These are phyloP conservation scores for Neofusicoccum ribis DNA, from an alignment of 2,329 filamentous ascomycete genomes.

Conservation along the genomic window DNA sequence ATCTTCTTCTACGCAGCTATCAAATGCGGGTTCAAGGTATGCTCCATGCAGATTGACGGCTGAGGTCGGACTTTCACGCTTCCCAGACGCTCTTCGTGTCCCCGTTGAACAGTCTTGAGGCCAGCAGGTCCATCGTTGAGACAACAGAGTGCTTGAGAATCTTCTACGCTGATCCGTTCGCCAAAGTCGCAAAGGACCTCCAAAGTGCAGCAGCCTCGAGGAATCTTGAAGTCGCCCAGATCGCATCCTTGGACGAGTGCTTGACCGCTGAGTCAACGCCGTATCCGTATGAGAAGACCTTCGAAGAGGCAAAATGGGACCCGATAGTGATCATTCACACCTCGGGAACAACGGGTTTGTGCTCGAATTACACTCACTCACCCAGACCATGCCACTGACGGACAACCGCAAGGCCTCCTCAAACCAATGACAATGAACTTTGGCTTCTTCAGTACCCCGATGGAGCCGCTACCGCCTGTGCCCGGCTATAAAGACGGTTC, in stretches of 20 bases:
- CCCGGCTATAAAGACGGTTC: background rate
- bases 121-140: conserved; percentile 20
- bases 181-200: conserved; percentile 11
- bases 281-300: conserved; percentile 24
- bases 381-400: no score
- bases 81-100: conserved; percentile 22
- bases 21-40: conserved; percentile 29
- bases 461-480: background rate
- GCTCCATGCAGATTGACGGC: background rate
- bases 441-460: background rate
- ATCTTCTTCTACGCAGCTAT: conserved; percentile 25
- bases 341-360: conserved; percentile 30
- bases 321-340: conserved; percentile 32
- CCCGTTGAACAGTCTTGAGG: conserved; percentile 24
- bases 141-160: conserved; percentile 15
- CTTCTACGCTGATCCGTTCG: background rate
- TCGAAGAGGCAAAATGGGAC: conserved; percentile 28
- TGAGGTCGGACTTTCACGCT: background rate
- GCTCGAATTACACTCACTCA: no score
- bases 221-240: conserved; percentile 10
- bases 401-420: conserved; percentile 26
- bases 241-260: background rate
- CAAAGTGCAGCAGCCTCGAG: conserved; percentile 18
- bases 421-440: conserved; percentile 29
- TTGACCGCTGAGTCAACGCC: background rate